phyloP scores from a whole-genome alignment of 352 stramenopile genomes.

The Pythium volutum region DNA sequence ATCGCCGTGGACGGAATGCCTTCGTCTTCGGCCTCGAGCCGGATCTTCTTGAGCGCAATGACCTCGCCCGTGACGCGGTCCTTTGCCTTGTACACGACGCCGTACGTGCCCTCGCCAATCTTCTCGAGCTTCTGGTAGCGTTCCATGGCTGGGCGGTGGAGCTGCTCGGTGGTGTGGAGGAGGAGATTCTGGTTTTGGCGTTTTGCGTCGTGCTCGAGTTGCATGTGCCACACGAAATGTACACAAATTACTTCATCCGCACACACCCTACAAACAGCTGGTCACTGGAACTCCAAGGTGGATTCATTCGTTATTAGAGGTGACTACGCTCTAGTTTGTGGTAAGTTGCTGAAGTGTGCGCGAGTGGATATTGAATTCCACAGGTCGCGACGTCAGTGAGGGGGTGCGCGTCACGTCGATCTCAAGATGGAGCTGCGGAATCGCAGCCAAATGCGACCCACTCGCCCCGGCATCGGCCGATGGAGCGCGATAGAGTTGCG shows the following conservation, averaged over 20 bases:
- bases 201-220: neutral
- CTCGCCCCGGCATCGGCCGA: neutral
- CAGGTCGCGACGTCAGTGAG: slow-evolving; percentile 19
- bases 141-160: slow-evolving; percentile 48
- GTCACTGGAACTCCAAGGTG: neutral
- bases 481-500: slow-evolving; percentile 42
- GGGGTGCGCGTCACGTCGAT: slow-evolving; percentile 48
- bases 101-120: slow-evolving; percentile 98
- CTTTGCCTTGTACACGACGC: slow-evolving; percentile 99
- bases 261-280: slow-evolving; percentile 3
- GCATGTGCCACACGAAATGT: slow-evolving; percentile 21
- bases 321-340: neutral
- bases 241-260: slow-evolving; percentile 8
- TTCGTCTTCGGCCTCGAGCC: slow-evolving; percentile 97
- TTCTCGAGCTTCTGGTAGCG: slow-evolving; percentile 96
- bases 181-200: slow-evolving; percentile 23
- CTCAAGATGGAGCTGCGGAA: slow-evolving; percentile 59
- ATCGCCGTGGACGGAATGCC: slow-evolving; percentile 98
- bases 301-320: slow-evolving; percentile 15
- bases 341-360: slow-evolving; percentile 15
- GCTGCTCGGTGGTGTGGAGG: neutral
- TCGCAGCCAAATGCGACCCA: slow-evolving; percentile 20
- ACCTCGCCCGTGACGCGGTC: slow-evolving; percentile 96
- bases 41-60: slow-evolving; percentile 99
- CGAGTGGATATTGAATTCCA: slow-evolving; percentile 57